Evolutionary conservation across 768 basidiomycete genomes (phyloP).

Genomic region (Agaricus sinodeliciosus): DNA sequence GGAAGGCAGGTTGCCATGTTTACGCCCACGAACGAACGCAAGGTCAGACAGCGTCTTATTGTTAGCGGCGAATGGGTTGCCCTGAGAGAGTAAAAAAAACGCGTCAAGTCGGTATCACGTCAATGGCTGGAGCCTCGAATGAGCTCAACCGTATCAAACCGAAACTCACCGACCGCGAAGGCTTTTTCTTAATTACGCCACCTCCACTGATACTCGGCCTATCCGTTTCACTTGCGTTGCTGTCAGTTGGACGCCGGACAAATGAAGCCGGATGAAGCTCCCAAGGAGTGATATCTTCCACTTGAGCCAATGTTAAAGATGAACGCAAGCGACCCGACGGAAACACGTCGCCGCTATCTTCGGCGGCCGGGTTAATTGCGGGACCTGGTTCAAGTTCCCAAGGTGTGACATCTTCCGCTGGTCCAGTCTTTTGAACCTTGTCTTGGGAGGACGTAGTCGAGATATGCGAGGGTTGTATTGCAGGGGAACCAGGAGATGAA

Average conservation of each 20-base stretch:
- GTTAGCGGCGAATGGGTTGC: constrained; percentile 7
- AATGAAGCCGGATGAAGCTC: constrained; percentile 23
- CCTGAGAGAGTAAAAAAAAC: neutral
- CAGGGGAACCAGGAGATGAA: constrained; percentile 5
- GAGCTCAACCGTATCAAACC: neutral
- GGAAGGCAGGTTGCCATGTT: constrained; percentile 24
- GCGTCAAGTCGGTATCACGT: neutral
- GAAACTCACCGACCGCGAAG: constrained; percentile 11
- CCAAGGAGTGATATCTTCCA: constrained; percentile 26
- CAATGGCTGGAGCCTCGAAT: neutral
- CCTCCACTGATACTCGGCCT: constrained; percentile 4
- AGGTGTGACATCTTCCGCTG: constrained; percentile 22
- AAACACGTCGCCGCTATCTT: constrained; percentile 5
- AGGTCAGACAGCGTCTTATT: constrained; percentile 15
- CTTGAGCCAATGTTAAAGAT: constrained; percentile 17
- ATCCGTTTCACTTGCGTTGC: neutral
- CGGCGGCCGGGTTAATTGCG: neutral
- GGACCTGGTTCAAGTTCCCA: constrained; percentile 22
- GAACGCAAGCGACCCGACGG: constrained; percentile 15
- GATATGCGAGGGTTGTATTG: constrained; percentile 2
- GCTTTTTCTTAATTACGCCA: constrained; percentile 5
- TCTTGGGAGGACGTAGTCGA: constrained; percentile 8
- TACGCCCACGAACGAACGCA: constrained; percentile 24
- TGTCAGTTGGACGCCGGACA: neutral
- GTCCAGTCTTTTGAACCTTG: constrained; percentile 15